A percentile compares a stretch with the other conserved stretches of the same genome.
Evolutionary conservation across 768 basidiomycete genomes (phyloP).

Genomic region (Amanita jacksonii): DNA sequence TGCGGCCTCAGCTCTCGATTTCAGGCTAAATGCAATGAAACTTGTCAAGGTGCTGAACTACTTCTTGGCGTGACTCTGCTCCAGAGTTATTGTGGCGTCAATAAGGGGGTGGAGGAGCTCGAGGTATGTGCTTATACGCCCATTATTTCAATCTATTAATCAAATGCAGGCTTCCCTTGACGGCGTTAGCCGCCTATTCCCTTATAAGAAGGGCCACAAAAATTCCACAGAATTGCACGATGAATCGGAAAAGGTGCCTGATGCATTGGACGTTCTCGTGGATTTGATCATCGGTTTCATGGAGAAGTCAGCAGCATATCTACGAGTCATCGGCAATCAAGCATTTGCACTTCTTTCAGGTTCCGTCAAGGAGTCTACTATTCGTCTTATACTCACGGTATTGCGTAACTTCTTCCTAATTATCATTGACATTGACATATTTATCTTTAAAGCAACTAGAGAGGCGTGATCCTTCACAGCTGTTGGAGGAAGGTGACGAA

Average conservation of each 20-base stretch:
- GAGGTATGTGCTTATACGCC: conserved; percentile 47
- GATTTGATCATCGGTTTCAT: conserved; percentile 88
- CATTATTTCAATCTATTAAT: background rate
- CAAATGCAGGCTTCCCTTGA: conserved; percentile 47
- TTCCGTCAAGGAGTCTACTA: conserved; percentile 54
- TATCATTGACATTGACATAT: conserved; percentile 2
- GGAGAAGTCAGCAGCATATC: conserved; percentile 73
- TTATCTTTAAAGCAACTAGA: conserved; percentile 65
- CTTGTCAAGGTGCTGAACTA: conserved; percentile 61
- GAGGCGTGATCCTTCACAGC: conserved; percentile 49
- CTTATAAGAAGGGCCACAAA: conserved; percentile 25
- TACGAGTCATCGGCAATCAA: conserved; percentile 71
- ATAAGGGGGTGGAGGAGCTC: conserved; percentile 38
- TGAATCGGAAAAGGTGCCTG: conserved; percentile 29
- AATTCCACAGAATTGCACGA: conserved; percentile 30
- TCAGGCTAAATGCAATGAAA: conserved; percentile 23
- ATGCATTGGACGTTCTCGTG: conserved; percentile 76
- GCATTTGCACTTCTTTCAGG: conserved; percentile 68
- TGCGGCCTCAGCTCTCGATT: too few relatives aligned
- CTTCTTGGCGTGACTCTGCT: conserved; percentile 63
- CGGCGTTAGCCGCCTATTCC: conserved; percentile 47
- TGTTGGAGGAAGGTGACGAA: conserved; percentile 37
- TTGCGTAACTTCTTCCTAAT: conserved; percentile 19
- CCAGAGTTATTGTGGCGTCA: conserved; percentile 59
- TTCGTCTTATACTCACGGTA: conserved; percentile 77